Conservation (phyloP, 345 rosid species). For the Arabis hirsuta region DNA sequence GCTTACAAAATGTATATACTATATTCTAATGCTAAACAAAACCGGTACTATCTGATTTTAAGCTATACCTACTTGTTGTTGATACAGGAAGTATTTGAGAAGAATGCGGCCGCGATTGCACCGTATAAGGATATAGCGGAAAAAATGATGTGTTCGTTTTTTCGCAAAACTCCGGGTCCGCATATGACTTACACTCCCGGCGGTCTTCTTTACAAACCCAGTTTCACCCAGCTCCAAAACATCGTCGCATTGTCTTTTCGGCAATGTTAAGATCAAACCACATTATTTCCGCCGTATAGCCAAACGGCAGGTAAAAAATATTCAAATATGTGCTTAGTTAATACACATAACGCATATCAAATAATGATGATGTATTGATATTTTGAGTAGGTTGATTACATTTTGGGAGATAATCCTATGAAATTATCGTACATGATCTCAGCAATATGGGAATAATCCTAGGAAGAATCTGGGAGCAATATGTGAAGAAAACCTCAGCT, state of each 20-base stretch:
- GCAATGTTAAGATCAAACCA: conserved; percentile 50
- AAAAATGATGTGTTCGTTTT: conserved; percentile 76
- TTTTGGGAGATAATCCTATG: conserved; percentile 84
- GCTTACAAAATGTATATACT: no score
- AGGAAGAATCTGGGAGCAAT: no score
- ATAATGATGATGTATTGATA: no score
- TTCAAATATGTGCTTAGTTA: neutral
- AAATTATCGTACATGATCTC: conserved; percentile 79
- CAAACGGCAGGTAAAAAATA: conserved; percentile 53
- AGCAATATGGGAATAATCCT: no score
- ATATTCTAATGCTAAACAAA: no score
- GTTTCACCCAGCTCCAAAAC: conserved; percentile 86
- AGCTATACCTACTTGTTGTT: no score
- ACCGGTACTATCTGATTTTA: no score
- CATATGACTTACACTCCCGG: conserved; percentile 77
- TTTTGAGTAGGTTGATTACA: conserved; percentile 54
- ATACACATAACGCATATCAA: neutral
- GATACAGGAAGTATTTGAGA: conserved; percentile 66
- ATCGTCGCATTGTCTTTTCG: conserved; percentile 80
- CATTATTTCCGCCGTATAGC: conserved; percentile 64
- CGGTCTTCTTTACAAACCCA: conserved; percentile 80
- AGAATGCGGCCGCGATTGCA: conserved; percentile 49
- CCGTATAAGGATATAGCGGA: conserved; percentile 78
- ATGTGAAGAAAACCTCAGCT: no score
- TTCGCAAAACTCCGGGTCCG: conserved; percentile 65